phyloP scores from a whole-genome alignment of 768 basidiomycete genomes.

The Gelatoporia subvermispora region DNA sequence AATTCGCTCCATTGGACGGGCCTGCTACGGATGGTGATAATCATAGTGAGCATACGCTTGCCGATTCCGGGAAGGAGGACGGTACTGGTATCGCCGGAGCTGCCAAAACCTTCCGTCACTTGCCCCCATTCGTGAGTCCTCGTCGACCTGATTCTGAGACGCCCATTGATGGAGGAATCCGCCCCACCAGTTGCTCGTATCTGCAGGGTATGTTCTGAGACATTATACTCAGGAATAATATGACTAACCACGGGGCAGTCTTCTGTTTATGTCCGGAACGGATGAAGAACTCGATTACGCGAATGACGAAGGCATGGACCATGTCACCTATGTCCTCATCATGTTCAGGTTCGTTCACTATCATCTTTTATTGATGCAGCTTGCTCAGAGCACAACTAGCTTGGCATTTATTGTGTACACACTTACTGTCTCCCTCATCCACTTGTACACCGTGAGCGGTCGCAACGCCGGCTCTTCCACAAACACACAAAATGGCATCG shows the following conservation, averaged over 20 bases:
- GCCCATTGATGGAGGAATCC: neutral
- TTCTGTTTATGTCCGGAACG: constrained; percentile 90
- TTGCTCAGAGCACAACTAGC: constrained; percentile 33
- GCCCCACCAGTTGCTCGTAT: constrained; percentile 54
- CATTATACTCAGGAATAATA: neutral
- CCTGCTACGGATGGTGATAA: constrained; percentile 40
- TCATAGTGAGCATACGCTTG: constrained; percentile 64
- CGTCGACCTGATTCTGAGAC: neutral
- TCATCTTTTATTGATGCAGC: neutral
- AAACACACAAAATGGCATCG: constrained; percentile 32
- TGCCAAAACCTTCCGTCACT: constrained; percentile 68
- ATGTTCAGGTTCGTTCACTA: constrained; percentile 60
- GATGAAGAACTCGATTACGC: constrained; percentile 82
- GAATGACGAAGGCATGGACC: constrained; percentile 75
- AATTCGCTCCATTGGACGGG: constrained; percentile 23
- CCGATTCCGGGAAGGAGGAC: constrained; percentile 33
- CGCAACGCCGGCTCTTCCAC: constrained; percentile 41
- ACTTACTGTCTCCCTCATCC: constrained; percentile 63
- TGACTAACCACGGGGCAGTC: constrained; percentile 30
- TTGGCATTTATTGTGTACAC: constrained; percentile 77
- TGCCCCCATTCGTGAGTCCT: constrained; percentile 80
- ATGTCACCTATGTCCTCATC: constrained; percentile 84
- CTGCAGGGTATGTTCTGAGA: constrained; percentile 52
- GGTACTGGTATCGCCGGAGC: constrained; percentile 26
- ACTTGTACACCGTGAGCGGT: constrained; percentile 61